Base-by-base conservation (phyloP, 495 filamentous ascomycete genomes). In the Melanomma pulvis-pyrius region DNA sequence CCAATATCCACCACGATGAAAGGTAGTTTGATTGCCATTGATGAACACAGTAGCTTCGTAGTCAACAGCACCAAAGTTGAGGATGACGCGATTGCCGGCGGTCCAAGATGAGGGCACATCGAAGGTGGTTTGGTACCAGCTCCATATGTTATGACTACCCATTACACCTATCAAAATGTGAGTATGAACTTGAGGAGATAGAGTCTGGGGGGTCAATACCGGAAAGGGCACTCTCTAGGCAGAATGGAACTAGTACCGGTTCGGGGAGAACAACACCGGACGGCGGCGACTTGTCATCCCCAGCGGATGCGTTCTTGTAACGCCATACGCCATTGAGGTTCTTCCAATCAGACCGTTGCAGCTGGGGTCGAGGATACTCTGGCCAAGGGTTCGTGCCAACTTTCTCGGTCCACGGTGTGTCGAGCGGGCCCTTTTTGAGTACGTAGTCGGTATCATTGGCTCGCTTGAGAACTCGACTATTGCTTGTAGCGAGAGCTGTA, bases 31-130 rank as follows among this genome's bases (percentile, higher is more conserved):
- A 32, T 80, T 55, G 0, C 84, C 84, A 61, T 90, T 89, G 69
- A 90, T 76, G 54, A 83, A 87, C 0, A 90, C 83, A 0, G 83
- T 86, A 0, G 87, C 84, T 66, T 88, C 81, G 64, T 89, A 86
- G 64, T 90, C 88, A 11, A 90, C 85, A 1, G 88, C 88, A 47
- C 83, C 88, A 57, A 90, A 90, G 54, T 88, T 84, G n/a, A 90
- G 78, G 56, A 88, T 57, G 3, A 88, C 75, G 0, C 73, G 72
- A 15, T 80, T 66, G 1, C 76, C 65, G 1, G 48, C n/a, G 0
- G 63, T 46, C 81, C 84, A 89, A 44, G 72, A 67, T 0, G 74
- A 59, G 1, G 85, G 82, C 0, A 88, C 76, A 1, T 73, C 77
- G 63, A 90, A 88, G 3, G 74, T 79, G 7, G 81, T 87, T n/a